Percentiles rank a stretch among this genome's conserved stretches.
phyloP scores from a whole-genome alignment of 1,284 basidiomycete species.

The Tetrapyrgos nigripes region DNA sequence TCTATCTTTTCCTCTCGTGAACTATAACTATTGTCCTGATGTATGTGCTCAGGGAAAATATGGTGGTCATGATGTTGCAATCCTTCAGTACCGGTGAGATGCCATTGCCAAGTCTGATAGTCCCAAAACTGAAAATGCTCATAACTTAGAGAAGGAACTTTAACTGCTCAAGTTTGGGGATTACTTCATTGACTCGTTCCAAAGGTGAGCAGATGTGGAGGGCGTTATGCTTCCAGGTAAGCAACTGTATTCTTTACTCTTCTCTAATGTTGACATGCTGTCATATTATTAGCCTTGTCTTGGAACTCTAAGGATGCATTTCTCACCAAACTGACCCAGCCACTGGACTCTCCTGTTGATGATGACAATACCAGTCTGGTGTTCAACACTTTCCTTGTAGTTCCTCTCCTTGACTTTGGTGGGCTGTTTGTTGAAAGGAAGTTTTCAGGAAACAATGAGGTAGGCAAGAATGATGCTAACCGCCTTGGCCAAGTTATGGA shows the following conservation, averaged over 20 bases:
- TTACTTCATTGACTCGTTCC: slow-evolving; percentile 18
- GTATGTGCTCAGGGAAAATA: slow-evolving; percentile 16
- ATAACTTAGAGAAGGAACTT: slow-evolving; percentile 4
- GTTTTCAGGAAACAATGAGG: slow-evolving; percentile 27
- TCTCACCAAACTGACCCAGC: neutral
- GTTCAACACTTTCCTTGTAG: slow-evolving; percentile 21
- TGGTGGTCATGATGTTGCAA: slow-evolving; percentile 15
- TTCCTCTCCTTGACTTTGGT: slow-evolving; percentile 18
- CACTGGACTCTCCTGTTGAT: neutral
- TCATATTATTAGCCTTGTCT: slow-evolving; percentile 10
- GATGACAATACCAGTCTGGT: slow-evolving; percentile 4
- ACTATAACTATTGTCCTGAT: neutral
- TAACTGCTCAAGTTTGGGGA: slow-evolving; percentile 6
- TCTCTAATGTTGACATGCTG: neutral
- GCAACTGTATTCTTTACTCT: neutral
- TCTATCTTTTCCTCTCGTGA: neutral
- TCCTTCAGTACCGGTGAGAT: slow-evolving; percentile 24
- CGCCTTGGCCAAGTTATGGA: slow-evolving; percentile 21
- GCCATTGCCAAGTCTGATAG: neutral
- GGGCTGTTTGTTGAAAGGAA: slow-evolving; percentile 19
- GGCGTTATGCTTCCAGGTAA: neutral
- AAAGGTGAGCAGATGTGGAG: slow-evolving; percentile 9
- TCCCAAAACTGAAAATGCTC: no score
- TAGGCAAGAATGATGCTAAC: slow-evolving; percentile 21
- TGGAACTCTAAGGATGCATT: slow-evolving; percentile 19